Conservation (phyloP, 805 yeast genomes). For the Monosporozyma yasuniensis region DNA sequence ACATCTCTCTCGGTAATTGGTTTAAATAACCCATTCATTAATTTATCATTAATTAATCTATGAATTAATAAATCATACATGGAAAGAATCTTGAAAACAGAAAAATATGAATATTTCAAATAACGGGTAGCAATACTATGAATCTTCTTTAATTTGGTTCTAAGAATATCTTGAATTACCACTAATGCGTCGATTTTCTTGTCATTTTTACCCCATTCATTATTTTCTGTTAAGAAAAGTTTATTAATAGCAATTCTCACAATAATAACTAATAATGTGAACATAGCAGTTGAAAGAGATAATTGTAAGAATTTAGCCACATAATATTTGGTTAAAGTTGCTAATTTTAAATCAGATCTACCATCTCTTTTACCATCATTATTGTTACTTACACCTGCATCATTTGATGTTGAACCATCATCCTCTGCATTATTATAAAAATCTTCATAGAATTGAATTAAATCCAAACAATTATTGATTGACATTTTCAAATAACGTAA, state of each 20-base stretch:
- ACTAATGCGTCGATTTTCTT: conserved; percentile 8
- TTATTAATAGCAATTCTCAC: conserved; percentile 14
- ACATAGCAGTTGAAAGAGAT: conserved; percentile 19
- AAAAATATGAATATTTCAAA: conserved; percentile 24
- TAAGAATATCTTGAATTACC: conserved; percentile 14
- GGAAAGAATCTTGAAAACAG: conserved; percentile 25
- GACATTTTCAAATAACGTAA: conserved; percentile 14
- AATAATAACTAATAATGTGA: conserved; percentile 17
- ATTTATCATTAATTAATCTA: conserved; percentile 18
- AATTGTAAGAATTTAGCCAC: conserved; percentile 23
- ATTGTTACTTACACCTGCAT: background rate
- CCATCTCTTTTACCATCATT: background rate
- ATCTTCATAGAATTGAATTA: conserved; percentile 10
- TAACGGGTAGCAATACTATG: conserved; percentile 18
- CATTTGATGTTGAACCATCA: conserved; percentile 5
- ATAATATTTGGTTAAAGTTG: conserved; percentile 16
- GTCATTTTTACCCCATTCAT: background rate
- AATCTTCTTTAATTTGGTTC: conserved; percentile 14
- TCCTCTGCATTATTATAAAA: conserved; percentile 20
- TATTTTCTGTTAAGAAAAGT: conserved; percentile 5
- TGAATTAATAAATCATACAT: conserved; percentile 23
- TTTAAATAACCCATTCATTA: conserved; percentile 12
- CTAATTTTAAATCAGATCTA: conserved; percentile 3
- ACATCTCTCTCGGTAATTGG: conserved; percentile 9
- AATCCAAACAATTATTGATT: background rate